Evolutionary conservation across 2,329 filamentous ascomycete species (phyloP).

Genomic region (Trichoderma atrobrunneum): DNA sequence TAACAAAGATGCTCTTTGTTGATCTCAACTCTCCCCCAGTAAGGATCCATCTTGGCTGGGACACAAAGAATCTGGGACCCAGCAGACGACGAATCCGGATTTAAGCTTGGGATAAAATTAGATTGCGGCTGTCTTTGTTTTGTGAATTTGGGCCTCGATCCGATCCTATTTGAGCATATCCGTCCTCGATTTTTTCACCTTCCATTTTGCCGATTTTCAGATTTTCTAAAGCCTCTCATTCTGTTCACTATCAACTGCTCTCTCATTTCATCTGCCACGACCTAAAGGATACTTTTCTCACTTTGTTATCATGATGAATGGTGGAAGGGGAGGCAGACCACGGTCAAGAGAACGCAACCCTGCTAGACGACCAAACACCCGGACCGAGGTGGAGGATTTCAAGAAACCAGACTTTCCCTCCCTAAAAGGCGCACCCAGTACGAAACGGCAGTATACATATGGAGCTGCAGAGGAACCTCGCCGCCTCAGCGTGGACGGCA

Average conservation of each 20-base stretch:
- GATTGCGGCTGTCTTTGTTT: not conserved
- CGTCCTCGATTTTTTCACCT: not conserved
- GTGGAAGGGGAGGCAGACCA: constrained; percentile 5
- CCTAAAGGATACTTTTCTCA: not conserved
- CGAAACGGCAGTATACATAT: constrained; percentile 39
- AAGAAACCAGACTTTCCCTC: constrained; percentile 28
- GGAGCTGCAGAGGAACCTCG: constrained; percentile 37
- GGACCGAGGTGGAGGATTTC: constrained; percentile 19
- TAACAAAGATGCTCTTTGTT: constrained; percentile 31
- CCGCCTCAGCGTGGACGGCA: constrained; percentile 16
- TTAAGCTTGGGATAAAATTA: not conserved
- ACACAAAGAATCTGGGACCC: constrained; percentile 17
- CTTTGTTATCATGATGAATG: constrained; percentile 2
- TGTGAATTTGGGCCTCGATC: not conserved
- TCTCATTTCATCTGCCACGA: not conserved
- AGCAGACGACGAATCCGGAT: constrained; percentile 1
- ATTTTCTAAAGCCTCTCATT: not conserved
- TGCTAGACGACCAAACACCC: constrained; percentile 9
- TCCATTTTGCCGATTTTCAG: not conserved
- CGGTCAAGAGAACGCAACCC: constrained; percentile 22
- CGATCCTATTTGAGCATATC: constrained; percentile 14
- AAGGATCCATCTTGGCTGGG: constrained; percentile 12
- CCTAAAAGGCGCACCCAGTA: constrained; percentile 34
- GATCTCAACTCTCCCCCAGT: constrained; percentile 16
- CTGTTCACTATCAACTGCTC: not conserved